Base-by-base conservation (phyloP, 2,329 filamentous ascomycete genomes). In the Graphilbum ipis-grandicollis region DNA sequence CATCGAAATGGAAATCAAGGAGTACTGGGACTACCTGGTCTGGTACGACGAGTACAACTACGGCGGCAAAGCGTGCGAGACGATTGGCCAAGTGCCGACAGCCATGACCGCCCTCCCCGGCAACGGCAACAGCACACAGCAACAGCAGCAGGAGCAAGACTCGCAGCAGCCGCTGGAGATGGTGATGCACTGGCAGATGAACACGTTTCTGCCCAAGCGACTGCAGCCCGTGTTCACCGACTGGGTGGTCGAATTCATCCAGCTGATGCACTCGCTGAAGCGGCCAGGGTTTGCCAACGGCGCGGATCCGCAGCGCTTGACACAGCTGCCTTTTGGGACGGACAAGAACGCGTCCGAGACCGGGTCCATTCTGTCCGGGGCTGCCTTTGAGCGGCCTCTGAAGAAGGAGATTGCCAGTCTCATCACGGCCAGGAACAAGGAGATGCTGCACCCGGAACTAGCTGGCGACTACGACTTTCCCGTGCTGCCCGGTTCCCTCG, bases 41-140 rank as follows among this genome's bases (percentile, higher is more conserved):
- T 99, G 90, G 90, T 96, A 96, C 47, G 90, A 99, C 48, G 84
- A 94, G 56, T 94, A 88, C 65, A 98, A 99, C 62, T 96, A 96
- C 50, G 92, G 90, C 38, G 90, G 90, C 42, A 92, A 92, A 50
- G 90, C 82, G 4, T 93, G 84, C 46, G 73, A 78, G 35, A 73
- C 90, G 48, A 81, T 94, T 4, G 66, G 79, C 8, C 83, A 88
- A 47, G 57, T 19, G 4, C 23, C 31, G 14, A 12, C 25, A 9
- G 7, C 29, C n/a, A 12, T 7, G 5, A 12, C n/a, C 15, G 58
- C 5, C 63, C n/a, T n/a, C n/a, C n/a, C n/a, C n/a, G n/a, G n/a
- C n/a, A 70, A 5, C 74, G 29, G 28, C n/a, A 31, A 18, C 19
- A 18, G 17, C 15, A 30, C 17, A 5, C 28, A 79, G 32, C 26